Conservation (phyloP, 345 rosid species). For the Aquilaria yunnanensis region DNA sequence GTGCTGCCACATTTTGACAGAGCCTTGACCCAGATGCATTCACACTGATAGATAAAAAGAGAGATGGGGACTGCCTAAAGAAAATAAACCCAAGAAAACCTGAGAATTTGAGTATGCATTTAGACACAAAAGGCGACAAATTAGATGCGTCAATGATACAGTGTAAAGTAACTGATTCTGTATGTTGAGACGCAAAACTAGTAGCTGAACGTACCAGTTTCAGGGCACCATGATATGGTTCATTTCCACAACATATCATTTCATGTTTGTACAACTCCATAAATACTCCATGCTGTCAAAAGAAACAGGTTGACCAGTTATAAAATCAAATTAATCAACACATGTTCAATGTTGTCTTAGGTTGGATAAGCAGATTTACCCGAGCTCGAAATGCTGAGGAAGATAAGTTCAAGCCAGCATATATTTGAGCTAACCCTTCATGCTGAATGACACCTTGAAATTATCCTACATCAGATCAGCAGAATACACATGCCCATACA, state of each 20-base stretch:
- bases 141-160: too few relatives aligned
- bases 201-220: slow-evolving; percentile 47
- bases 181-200: not conserved
- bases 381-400: slow-evolving; percentile 47
- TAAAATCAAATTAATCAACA: slow-evolving; percentile 11
- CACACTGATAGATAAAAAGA: slow-evolving; percentile 45
- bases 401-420: slow-evolving; percentile 46
- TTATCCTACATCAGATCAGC: slow-evolving; percentile 33
- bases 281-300: slow-evolving; percentile 61
- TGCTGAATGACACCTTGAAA: slow-evolving; percentile 54
- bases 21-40: slow-evolving; percentile 35
- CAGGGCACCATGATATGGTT: slow-evolving; percentile 38
- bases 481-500: slow-evolving; percentile 9
- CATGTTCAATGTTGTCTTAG: slow-evolving; percentile 13
- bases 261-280: slow-evolving; percentile 56
- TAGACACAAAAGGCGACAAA: too few relatives aligned
- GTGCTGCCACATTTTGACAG: slow-evolving; percentile 22
- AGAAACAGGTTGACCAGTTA: slow-evolving; percentile 13
- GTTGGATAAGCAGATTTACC: slow-evolving; percentile 52
- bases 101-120: too few relatives aligned
- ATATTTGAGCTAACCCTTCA: slow-evolving; percentile 65
- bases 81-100: slow-evolving; percentile 6
- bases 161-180: too few relatives aligned
- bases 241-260: slow-evolving; percentile 44
- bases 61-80: slow-evolving; percentile 73